A percentile compares a stretch with the other conserved stretches of the same genome.
Evolutionary conservation across 176 grass and related monocot species (phyloP).

Genomic region (Puccinellia tenuiflora): DNA sequence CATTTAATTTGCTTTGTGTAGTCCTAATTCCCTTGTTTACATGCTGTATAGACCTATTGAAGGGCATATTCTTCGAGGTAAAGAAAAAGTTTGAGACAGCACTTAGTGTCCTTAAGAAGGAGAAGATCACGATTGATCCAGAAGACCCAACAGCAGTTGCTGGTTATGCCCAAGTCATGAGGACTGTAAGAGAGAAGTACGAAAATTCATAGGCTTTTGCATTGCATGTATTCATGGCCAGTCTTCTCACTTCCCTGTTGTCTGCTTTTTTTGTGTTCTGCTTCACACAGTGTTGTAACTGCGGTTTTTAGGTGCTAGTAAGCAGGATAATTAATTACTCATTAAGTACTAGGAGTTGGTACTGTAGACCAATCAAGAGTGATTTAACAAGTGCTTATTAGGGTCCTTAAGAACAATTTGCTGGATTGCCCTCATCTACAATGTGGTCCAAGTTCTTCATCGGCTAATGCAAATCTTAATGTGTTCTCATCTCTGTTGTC

Average conservation of each 20-base stretch:
- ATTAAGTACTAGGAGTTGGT: not conserved
- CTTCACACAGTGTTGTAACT: not conserved
- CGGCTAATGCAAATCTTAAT: not conserved
- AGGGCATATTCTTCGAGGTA: constrained; percentile 89
- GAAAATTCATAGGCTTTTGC: constrained; percentile 3
- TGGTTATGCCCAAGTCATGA: constrained; percentile 74
- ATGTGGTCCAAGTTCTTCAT: not conserved
- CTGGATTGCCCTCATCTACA: not conserved
- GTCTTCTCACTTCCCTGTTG: not conserved
- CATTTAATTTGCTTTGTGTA: not conserved
- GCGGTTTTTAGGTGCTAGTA: not conserved
- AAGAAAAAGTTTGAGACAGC: constrained; percentile 88
- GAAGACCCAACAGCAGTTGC: constrained; percentile 71
- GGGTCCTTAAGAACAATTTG: not conserved
- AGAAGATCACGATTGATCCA: constrained; percentile 96
- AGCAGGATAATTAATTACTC: not conserved
- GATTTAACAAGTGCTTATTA: not conserved
- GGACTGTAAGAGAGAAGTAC: constrained; percentile 88
- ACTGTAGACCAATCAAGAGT: not conserved
- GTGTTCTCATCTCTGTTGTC: not conserved
- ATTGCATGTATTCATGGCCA: not conserved
- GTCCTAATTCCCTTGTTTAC: constrained; percentile 3
- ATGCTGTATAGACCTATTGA: constrained; percentile 58
- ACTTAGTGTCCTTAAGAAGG: constrained; percentile 78
- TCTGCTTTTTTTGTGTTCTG: not conserved